Evolutionary conservation across 2,329 filamentous ascomycete genomes (phyloP).

Genomic region (Aspergillus eucalypticola): DNA sequence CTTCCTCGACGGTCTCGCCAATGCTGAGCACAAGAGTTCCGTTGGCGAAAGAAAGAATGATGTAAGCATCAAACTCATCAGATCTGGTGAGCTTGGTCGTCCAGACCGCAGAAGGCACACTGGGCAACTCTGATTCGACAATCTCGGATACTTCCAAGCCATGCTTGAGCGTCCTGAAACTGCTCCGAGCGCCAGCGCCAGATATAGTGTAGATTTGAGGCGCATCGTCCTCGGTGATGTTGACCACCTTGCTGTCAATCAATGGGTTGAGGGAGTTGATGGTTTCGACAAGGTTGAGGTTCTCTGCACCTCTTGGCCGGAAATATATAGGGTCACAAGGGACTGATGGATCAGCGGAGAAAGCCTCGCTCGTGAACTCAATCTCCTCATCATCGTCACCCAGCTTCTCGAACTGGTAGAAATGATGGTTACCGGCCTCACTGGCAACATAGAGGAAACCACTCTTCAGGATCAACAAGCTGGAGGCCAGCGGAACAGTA

Average conservation of each 20-base stretch:
- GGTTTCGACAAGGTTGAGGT: conserved; percentile 79
- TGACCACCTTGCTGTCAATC: conserved; percentile 87
- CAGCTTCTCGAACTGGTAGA: conserved; percentile 97
- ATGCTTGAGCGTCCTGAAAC: conserved; percentile 89
- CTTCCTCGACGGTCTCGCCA: conserved; percentile 94
- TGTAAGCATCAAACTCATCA: conserved; percentile 90
- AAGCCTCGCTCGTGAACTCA: conserved; percentile 81
- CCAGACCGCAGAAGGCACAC: conserved; percentile 90
- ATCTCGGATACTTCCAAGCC: conserved; percentile 92
- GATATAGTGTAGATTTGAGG: conserved; percentile 95
- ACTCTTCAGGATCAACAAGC: conserved; percentile 88
- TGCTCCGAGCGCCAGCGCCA: conserved; percentile 83
- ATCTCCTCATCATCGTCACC: conserved; percentile 91
- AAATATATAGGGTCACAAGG: conserved; percentile 82
- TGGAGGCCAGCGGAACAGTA: conserved; percentile 84
- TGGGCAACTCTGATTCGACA: conserved; percentile 87
- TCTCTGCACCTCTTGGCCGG: conserved; percentile 74
- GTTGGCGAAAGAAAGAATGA: conserved; percentile 89
- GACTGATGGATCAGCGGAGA: conserved; percentile 71
- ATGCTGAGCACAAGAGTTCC: conserved; percentile 91
- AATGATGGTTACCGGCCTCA: conserved; percentile 88
- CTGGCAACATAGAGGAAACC: conserved; percentile 92
- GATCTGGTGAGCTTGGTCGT: conserved; percentile 81
- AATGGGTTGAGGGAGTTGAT: conserved; percentile 89
- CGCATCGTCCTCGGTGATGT: conserved; percentile 86